Evolutionary conservation across 345 rosid genomes (phyloP).

Genomic region (Pistacia vera): DNA sequence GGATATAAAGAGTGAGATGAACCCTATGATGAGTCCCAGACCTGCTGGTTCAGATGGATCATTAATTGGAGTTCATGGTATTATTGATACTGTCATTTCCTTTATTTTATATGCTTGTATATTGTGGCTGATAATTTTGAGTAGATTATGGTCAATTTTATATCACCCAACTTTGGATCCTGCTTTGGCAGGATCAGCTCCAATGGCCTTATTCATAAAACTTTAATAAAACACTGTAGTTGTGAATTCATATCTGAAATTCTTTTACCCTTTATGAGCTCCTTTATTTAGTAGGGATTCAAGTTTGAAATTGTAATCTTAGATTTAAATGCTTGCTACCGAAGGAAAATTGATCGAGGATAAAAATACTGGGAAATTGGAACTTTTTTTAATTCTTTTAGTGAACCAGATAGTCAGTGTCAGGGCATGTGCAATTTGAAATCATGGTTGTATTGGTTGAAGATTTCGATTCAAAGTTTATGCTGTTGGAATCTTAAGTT

Average conservation of each 20-base stretch:
- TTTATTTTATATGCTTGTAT: neutral
- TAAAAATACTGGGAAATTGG: too few relatives aligned
- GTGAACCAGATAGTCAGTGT: neutral
- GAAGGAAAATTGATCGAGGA: too few relatives aligned
- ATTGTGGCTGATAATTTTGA: neutral
- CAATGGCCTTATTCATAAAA: neutral
- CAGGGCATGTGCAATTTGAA: neutral
- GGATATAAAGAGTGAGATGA: constrained; percentile 48
- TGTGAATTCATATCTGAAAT: constrained; percentile 3
- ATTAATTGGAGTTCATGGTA: constrained; percentile 50
- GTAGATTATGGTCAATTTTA: neutral
- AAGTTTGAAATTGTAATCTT: neutral
- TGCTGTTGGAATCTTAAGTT: neutral
- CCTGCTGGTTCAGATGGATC: constrained; percentile 42
- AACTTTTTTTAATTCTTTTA: too few relatives aligned
- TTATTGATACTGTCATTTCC: neutral
- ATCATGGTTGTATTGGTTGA: neutral
- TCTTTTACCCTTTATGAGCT: neutral
- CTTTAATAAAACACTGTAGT: neutral
- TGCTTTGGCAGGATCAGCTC: neutral
- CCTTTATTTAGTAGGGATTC: neutral
- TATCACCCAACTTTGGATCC: constrained; percentile 4
- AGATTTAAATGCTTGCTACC: too few relatives aligned
- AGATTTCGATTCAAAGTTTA: neutral
- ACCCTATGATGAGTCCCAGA: constrained; percentile 45